Evolutionary conservation across 1,139 yeast species (phyloP).

Genomic region (Debaryomyces sp.): DNA sequence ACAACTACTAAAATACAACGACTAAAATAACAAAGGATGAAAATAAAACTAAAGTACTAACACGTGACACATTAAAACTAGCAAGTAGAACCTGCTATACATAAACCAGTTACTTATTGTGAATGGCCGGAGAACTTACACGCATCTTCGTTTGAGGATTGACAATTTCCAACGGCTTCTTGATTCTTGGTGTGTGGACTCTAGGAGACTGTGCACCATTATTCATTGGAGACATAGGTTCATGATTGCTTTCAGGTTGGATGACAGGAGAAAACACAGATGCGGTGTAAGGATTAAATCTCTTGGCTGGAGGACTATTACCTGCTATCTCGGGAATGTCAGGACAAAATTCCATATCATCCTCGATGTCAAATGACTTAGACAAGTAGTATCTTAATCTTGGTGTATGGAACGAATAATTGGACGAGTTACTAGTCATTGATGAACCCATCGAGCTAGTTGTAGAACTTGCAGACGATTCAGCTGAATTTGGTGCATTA

Average conservation of each 20-base stretch:
- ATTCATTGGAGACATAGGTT: slow-evolving; percentile 15
- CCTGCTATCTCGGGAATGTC: slow-evolving; percentile 41
- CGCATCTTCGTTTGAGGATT: slow-evolving; percentile 77
- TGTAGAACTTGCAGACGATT: slow-evolving; percentile 12
- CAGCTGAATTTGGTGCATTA: slow-evolving; percentile 19
- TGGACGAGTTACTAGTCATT: slow-evolving; percentile 3
- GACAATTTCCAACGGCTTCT: slow-evolving; percentile 71
- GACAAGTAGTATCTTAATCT: slow-evolving; percentile 51
- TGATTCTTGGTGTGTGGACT: slow-evolving; percentile 57
- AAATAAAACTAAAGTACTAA: not conserved
- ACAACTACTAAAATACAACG: slow-evolving; percentile 6
- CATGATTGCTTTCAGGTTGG: slow-evolving; percentile 10
- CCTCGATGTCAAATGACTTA: slow-evolving; percentile 65
- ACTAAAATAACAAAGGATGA: not conserved
- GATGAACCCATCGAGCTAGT: slow-evolving; percentile 7
- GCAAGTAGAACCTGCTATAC: not conserved
- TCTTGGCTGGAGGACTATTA: slow-evolving; percentile 31
- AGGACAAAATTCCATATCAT: slow-evolving; percentile 69
- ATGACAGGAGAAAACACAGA: slow-evolving; percentile 51
- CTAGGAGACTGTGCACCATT: slow-evolving; percentile 33
- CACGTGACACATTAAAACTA: slow-evolving; percentile 6
- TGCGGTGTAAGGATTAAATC: slow-evolving; percentile 64
- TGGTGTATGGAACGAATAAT: slow-evolving; percentile 45
- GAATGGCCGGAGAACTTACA: slow-evolving; percentile 55
- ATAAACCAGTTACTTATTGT: slow-evolving; percentile 14